phyloP scores from a whole-genome alignment of 192 early-diverging fungal genomes.

The Haplosporangium gracile region DNA sequence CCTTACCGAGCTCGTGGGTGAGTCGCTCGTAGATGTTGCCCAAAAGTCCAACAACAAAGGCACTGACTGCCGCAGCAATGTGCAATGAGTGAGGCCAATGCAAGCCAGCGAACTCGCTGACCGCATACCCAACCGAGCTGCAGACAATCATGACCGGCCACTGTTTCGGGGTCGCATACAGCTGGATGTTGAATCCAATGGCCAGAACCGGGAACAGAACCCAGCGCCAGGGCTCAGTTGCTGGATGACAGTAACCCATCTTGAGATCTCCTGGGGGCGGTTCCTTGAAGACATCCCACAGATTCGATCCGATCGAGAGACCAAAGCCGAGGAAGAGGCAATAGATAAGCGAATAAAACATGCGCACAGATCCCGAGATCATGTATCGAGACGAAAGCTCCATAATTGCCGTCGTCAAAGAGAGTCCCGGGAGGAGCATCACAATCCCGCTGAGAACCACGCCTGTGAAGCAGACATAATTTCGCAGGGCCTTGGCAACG shows the following conservation, averaged over 20 bases:
- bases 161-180: conserved; percentile 44
- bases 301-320: conserved; percentile 69
- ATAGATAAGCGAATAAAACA: conserved; percentile 86
- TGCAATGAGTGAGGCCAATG: conserved; percentile 45
- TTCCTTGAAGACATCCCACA: conserved; percentile 47
- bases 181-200: conserved; percentile 42
- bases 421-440: conserved; percentile 78
- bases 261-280: conserved; percentile 50
- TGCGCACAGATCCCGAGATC: conserved; percentile 86
- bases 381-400: conserved; percentile 90
- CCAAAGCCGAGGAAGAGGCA: conserved; percentile 86
- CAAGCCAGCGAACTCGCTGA: conserved; percentile 42
- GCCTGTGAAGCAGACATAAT: conserved; percentile 75
- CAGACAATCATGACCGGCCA: conserved; percentile 57
- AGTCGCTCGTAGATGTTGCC: conserved; percentile 57
- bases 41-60: conserved; percentile 58
- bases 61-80: conserved; percentile 57
- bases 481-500: conserved; percentile 68
- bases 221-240: conserved; percentile 53
- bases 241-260: conserved; percentile 46
- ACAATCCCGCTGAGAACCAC: conserved; percentile 71
- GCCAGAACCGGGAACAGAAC: conserved; percentile 51
- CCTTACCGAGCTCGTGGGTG: conserved; percentile 58
- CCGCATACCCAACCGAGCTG: conserved; percentile 50
- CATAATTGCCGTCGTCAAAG: conserved; percentile 89